A percentile compares a stretch with the other conserved stretches of the same genome.
phyloP scores from a whole-genome alignment of 495 filamentous ascomycete species.

The Aspergillus olivimuriae region DNA sequence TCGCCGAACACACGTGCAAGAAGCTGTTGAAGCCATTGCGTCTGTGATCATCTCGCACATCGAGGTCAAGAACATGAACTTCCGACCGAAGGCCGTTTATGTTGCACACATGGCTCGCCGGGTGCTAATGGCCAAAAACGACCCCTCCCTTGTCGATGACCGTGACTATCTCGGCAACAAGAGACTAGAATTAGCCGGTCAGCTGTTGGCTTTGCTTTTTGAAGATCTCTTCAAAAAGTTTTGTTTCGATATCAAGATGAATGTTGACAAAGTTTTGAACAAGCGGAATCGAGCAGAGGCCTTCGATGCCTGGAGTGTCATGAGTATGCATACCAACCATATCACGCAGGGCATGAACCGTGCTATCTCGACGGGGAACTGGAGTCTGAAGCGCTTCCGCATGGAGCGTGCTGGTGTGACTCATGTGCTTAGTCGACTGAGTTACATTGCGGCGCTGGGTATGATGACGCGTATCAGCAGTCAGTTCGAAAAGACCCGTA shows the following conservation, averaged over 20 bases:
- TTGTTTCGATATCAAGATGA: conserved; percentile 76
- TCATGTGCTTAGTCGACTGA: conserved; percentile 89
- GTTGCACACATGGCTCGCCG: conserved; percentile 93
- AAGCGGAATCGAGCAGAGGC: conserved; percentile 78
- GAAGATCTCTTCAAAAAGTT: conserved; percentile 97
- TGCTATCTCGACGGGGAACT: conserved; percentile 94
- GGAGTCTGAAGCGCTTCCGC: conserved; percentile 93
- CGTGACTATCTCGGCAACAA: conserved; percentile 98
- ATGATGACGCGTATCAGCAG: conserved; percentile 99
- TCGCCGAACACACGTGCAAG: conserved; percentile 69
- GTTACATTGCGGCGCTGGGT: conserved; percentile 95
- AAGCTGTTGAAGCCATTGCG: conserved; percentile 85
- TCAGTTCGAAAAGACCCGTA: conserved; percentile 97
- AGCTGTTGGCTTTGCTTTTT: conserved; percentile 90
- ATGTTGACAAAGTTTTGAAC: conserved; percentile 87
- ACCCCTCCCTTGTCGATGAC: conserved; percentile 85
- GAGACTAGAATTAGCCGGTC: conserved; percentile 85
- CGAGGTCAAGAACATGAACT: conserved; percentile 80
- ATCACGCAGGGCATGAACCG: conserved; percentile 90
- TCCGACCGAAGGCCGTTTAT: conserved; percentile 91
- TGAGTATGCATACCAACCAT: conserved; percentile 67
- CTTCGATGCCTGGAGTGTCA: conserved; percentile 75
- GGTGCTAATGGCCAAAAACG: conserved; percentile 87
- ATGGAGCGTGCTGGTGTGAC: conserved; percentile 98
- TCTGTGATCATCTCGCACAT: conserved; percentile 91